Evolutionary conservation across 495 filamentous ascomycete genomes (phyloP).

Genomic region (Penicillium antarcticum): DNA sequence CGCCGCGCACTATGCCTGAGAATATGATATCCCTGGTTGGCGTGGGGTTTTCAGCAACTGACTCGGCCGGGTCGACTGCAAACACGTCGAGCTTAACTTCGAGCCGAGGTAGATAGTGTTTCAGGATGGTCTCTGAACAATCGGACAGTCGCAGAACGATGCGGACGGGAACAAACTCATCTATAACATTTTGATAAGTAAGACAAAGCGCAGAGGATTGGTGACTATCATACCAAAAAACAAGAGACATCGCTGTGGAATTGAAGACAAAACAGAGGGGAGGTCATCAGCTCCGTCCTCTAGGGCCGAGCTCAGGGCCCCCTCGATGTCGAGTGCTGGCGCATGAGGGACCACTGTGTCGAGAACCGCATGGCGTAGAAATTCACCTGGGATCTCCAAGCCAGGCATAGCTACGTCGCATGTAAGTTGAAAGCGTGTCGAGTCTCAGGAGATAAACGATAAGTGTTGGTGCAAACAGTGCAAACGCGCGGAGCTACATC

Average conservation of each 20-base stretch:
- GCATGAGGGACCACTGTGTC: slow-evolving; percentile 75
- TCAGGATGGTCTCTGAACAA: slow-evolving; percentile 55
- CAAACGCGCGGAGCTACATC: slow-evolving; percentile 28
- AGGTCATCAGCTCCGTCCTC: slow-evolving; percentile 45
- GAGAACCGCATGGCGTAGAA: slow-evolving; percentile 69
- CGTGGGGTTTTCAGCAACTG: slow-evolving; percentile 39
- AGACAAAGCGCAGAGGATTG: slow-evolving; percentile 29
- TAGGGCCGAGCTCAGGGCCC: slow-evolving; percentile 48
- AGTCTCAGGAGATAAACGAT: slow-evolving; percentile 12
- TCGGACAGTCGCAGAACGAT: slow-evolving; percentile 67
- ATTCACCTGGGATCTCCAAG: slow-evolving; percentile 48
- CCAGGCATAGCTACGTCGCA: slow-evolving; percentile 41
- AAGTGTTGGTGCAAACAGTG: slow-evolving; percentile 29
- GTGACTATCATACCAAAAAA: slow-evolving; percentile 63
- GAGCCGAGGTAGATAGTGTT: slow-evolving; percentile 59
- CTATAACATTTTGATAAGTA: slow-evolving; percentile 66
- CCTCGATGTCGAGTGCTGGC: slow-evolving; percentile 62
- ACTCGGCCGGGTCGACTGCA: slow-evolving; percentile 58
- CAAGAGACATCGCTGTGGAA: slow-evolving; percentile 51
- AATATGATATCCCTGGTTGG: slow-evolving; percentile 64
- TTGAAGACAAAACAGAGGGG: slow-evolving; percentile 44
- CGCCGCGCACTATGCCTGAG: slow-evolving; percentile 55
- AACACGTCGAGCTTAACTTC: slow-evolving; percentile 67
- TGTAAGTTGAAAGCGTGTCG: slow-evolving; percentile 14
- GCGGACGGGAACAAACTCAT: slow-evolving; percentile 74